phyloP scores from a whole-genome alignment of 2,329 filamentous ascomycete species.

The Calycina herbarum region DNA sequence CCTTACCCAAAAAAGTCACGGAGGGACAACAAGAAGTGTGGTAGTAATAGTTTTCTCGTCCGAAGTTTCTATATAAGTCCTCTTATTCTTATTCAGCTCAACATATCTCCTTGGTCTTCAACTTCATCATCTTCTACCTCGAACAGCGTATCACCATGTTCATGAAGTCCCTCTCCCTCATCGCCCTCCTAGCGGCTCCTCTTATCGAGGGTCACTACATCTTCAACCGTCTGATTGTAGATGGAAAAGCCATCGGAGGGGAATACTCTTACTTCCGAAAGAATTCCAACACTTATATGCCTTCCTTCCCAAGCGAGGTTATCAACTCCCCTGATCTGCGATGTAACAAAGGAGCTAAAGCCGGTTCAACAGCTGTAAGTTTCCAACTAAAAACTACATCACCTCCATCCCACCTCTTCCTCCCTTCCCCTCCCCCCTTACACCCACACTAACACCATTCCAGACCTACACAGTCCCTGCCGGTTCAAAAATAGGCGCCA shows the following conservation, averaged over 20 bases:
- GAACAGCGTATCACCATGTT: not conserved
- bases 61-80: not conserved
- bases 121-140: not conserved
- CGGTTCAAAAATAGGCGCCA: constrained; percentile 9
- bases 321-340: constrained; percentile 9
- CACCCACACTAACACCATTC: not conserved
- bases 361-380: constrained; percentile 7
- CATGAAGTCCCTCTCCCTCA: constrained; percentile 1
- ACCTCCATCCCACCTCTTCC: not conserved
- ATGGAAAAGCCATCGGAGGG: not conserved
- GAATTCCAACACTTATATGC: not conserved
- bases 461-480: constrained; percentile 8
- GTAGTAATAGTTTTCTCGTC: not conserved
- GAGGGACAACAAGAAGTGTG: not conserved
- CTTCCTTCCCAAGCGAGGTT: not conserved
- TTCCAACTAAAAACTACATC: too few relatives aligned
- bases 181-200: constrained; percentile 2
- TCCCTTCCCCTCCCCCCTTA: not conserved
- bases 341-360: constrained; percentile 14
- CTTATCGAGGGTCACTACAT: constrained; percentile 6
- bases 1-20: not conserved
- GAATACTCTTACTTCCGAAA: not conserved
- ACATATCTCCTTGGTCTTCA: not conserved
- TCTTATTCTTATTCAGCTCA: not conserved
- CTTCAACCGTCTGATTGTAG: constrained; percentile 3